Conservation (phyloP, 441 rosid species). For the Adansonia rubrostipa region DNA sequence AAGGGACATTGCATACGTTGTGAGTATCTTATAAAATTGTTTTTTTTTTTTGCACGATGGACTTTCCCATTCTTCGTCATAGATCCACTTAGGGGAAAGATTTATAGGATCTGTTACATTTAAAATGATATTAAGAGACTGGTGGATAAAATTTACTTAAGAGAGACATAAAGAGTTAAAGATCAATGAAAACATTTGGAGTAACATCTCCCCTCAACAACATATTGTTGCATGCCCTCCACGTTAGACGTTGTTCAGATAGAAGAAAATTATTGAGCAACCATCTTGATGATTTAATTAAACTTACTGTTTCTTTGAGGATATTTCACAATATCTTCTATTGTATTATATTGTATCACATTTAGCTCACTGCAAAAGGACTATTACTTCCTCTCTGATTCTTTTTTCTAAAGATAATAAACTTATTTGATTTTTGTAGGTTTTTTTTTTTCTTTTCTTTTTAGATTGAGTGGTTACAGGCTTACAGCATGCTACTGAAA, state of each 20-base stretch:
- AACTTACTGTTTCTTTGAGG: background rate
- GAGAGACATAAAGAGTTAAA: background rate
- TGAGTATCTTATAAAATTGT: slow-evolving; percentile 48
- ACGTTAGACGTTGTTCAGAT: background rate
- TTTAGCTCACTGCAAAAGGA: background rate
- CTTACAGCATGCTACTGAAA: background rate
- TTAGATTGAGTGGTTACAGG: background rate
- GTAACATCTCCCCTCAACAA: slow-evolving; percentile 11
- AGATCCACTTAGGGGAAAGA: background rate
- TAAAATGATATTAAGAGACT: background rate
- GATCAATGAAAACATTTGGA: background rate
- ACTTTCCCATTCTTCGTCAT: background rate
- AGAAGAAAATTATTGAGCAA: background rate
- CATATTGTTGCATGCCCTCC: background rate
- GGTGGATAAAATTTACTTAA: background rate
- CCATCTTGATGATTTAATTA: background rate
- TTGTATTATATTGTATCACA: slow-evolving; percentile 7
- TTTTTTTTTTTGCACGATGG: background rate
- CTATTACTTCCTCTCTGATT: background rate
- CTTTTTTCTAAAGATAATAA: background rate
- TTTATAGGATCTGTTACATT: background rate
- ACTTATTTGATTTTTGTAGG: background rate
- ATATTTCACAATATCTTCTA: background rate
- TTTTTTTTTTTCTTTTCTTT: background rate
- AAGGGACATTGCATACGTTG: slow-evolving; percentile 85